Base-by-base conservation (phyloP, 176 grass and related monocot species). In the Secale cereale region DNA sequence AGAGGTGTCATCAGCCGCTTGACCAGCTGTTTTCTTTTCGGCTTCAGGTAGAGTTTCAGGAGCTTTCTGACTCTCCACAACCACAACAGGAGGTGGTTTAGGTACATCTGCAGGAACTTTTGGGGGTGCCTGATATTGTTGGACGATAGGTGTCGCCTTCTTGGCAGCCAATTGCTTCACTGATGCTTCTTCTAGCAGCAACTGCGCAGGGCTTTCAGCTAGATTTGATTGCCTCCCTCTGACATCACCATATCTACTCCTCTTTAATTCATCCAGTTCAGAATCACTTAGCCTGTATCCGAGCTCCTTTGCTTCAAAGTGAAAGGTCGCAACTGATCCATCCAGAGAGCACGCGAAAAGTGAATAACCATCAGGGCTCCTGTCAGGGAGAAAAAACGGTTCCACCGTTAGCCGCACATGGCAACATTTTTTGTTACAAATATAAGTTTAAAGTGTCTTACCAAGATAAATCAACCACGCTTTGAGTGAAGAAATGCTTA, bases 391-490 rank as follows among this genome's bases (percentile, higher is more conserved):
- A 80, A 86, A 79, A 74, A 78, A 52, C 7, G 2, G 28, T 50
- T 59, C 22, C 35, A 43, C 69, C 3, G 7, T 91, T 61, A 91
- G 81, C 39, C 68, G 20, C 17, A 85, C 7, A 79, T 22, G 63
- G 64, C n/a, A 23, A 77, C 25, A 84, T 7, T 71, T 14, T 7
- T 76, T 7, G 73, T 61, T 81, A 39, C 78, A 65, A 10, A 80
- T 19, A 52, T n/a, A 56, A 30, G 65, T 33, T 69, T 2, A 59
- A 77, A 76, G 41, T 66, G 31, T 59, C 78, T 82, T 91, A 99
- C 97, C 97, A 99, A 85, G 97, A 92, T 89, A 99, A 91, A 92
- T 99, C 97, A 79, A 99, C 97, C 66, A 99, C 97, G 9, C 93
- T 99, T 87, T 99, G 97, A 30, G 91, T 84, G 78, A 99, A 99